Percentiles rank a stretch among this genome's conserved stretches.
Conservation (phyloP, 192 early-diverging fungal genomes). For the Coemansia erecta region DNA sequence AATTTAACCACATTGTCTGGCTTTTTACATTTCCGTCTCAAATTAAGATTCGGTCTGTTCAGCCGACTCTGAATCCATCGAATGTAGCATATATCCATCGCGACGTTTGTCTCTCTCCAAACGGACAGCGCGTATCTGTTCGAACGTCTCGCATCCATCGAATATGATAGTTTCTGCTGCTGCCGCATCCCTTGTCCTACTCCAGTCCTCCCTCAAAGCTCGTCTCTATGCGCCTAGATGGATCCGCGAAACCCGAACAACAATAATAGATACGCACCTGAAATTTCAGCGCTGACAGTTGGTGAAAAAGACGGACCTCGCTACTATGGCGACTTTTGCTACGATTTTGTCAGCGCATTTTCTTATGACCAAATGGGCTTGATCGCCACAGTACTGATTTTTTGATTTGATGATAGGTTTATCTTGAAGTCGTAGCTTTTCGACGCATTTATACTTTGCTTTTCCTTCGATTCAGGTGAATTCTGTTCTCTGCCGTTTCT, state of each 20-base stretch:
- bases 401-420: neutral
- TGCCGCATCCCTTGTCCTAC: neutral
- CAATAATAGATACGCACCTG: conserved; percentile 16
- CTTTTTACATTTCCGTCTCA: too few relatives aligned
- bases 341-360: conserved; percentile 6
- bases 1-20: too few relatives aligned
- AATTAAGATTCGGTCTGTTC: too few relatives aligned
- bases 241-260: neutral
- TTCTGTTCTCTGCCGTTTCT: neutral
- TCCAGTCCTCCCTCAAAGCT: neutral
- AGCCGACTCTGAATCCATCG: too few relatives aligned
- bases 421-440: too few relatives aligned
- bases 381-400: neutral
- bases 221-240: neutral
- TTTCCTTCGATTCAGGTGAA: neutral
- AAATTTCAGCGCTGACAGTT: conserved; percentile 23
- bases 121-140: too few relatives aligned
- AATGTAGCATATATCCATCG: too few relatives aligned
- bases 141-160: neutral
- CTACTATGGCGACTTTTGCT: conserved; percentile 1
- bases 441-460: too few relatives aligned
- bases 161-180: neutral
- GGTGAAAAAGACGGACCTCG: conserved; percentile 14
- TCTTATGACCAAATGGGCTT: too few relatives aligned
- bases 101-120: too few relatives aligned